A percentile compares a stretch with the other conserved stretches of the same genome.
Evolutionary conservation across 75 land plant genomes (phyloP).

Genomic region (Pseudotsuga menziesii): DNA sequence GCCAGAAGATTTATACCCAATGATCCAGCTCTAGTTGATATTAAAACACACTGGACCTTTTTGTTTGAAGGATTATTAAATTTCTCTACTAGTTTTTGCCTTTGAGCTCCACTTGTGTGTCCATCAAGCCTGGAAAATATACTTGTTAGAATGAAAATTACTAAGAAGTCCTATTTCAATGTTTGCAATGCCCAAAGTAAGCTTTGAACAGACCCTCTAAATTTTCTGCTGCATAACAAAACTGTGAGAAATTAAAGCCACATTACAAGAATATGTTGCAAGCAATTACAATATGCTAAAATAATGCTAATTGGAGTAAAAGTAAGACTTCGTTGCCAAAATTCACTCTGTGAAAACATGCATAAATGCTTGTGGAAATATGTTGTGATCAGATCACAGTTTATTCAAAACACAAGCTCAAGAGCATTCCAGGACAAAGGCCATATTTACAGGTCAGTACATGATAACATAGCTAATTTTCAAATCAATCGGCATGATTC

Average conservation of each 20-base stretch:
- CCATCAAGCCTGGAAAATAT: conserved; percentile 77
- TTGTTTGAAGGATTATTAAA: conserved; percentile 81
- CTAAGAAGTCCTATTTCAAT: background rate
- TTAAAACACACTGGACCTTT: conserved; percentile 81
- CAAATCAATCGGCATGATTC: too few relatives aligned
- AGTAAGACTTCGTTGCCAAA: too few relatives aligned
- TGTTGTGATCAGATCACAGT: too few relatives aligned
- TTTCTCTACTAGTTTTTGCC: conserved; percentile 81
- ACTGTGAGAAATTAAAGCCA: background rate
- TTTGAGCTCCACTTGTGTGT: conserved; percentile 59
- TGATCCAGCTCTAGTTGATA: conserved; percentile 97
- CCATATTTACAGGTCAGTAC: background rate
- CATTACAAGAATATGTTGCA: background rate
- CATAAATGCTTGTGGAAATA: too few relatives aligned
- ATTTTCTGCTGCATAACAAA: background rate
- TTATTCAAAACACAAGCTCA: too few relatives aligned
- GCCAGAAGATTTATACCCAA: conserved; percentile 93
- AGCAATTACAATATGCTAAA: too few relatives aligned
- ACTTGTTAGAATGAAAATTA: background rate
- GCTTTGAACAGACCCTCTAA: background rate
- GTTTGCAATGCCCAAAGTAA: background rate
- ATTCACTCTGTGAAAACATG: too few relatives aligned
- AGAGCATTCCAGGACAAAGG: too few relatives aligned
- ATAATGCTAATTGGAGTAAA: too few relatives aligned
- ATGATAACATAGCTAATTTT: too few relatives aligned